Conservation (phyloP, 2,329 filamentous ascomycete genomes). For the Calonectria leucothoes region DNA sequence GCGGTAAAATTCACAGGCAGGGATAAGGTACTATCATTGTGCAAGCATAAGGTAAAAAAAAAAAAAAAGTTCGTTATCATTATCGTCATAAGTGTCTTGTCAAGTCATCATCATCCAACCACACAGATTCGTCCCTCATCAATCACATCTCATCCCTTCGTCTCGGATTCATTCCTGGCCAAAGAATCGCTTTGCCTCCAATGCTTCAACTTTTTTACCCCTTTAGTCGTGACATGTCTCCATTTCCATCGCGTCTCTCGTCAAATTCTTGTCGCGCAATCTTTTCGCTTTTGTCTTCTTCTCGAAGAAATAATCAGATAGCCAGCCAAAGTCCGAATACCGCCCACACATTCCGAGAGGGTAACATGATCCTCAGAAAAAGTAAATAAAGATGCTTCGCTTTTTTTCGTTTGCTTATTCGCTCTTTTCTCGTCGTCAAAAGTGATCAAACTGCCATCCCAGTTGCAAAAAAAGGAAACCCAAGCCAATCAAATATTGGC, state of each 20-base stretch:
- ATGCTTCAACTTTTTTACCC: slow-evolving; percentile 31
- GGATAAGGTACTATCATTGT: neutral
- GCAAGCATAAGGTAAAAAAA: slow-evolving; percentile 22
- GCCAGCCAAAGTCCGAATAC: neutral
- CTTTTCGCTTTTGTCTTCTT: slow-evolving; percentile 9
- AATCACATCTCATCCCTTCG: slow-evolving; percentile 28
- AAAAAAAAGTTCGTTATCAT: slow-evolving; percentile 39
- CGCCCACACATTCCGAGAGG: neutral
- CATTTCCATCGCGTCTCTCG: neutral
- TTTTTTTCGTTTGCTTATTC: slow-evolving; percentile 13
- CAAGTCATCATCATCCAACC: slow-evolving; percentile 37
- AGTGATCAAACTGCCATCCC: slow-evolving; percentile 11
- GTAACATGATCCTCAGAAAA: slow-evolving; percentile 5
- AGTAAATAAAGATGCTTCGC: slow-evolving; percentile 15
- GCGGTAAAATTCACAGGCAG: neutral
- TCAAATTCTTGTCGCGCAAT: slow-evolving; percentile 12
- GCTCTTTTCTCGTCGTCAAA: slow-evolving; percentile 10
- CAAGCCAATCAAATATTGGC: slow-evolving; percentile 1
- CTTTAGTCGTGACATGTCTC: slow-evolving; percentile 20
- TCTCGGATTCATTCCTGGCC: slow-evolving; percentile 21
- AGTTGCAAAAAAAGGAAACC: neutral
- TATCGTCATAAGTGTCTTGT: slow-evolving; percentile 42
- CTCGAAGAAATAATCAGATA: slow-evolving; percentile 7
- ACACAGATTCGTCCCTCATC: slow-evolving; percentile 28
- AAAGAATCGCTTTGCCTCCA: slow-evolving; percentile 36